Base-by-base conservation (phyloP, 2,329 filamentous ascomycete genomes). In the Fusarium brachygibbosum region DNA sequence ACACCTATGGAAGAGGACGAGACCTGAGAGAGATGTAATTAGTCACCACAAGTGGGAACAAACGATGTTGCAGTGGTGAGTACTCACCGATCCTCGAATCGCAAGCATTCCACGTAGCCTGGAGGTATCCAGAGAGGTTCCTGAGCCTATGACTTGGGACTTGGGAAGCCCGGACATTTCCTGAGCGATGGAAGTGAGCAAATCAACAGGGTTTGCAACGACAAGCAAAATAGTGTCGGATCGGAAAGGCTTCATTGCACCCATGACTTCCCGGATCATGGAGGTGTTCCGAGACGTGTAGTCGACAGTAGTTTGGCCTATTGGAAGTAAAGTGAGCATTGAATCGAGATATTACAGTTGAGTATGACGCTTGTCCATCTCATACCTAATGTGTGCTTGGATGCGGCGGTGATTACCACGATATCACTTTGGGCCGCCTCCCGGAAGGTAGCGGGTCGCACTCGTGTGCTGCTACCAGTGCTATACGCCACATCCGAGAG, bases 381-480 rank as follows among this genome's bases (percentile, higher is more conserved):
- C 57, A 32, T 68, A 72, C 13, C 85, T 77, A 63, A 34, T 8
- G 28, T 67, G 48, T 84, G 82, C 71, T 83, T 86, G n/a, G 84
- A 83, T 34, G 85, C 86, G 0, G 85, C 84, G 1, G 85, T 86
- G 50, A 87, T 82, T 46, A 88, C 80, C 9, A 87, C 80, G 31
- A 88, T 82, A 69, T 87, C 85, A 45, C 83, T 83, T 71, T 85
- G 82, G n/a, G 81, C 79, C 3, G 85, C 85, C 67, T 87, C 85
- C 23, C 76, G 76, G 52, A 82, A 78, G 21, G 78, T 80, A 19
- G 81, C 85, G 1, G 79, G 79, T 29, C 81, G 79, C 6, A 86
- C 80, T 34, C 77, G 80, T 6, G 82, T 84, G 21, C 76, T 75
- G 38, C 78, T 81, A 29, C 80, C 79, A 19, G 78, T 79, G 57